Conservation (phyloP, 805 yeast species). For the Suhomyces tanzawaensis region DNA sequence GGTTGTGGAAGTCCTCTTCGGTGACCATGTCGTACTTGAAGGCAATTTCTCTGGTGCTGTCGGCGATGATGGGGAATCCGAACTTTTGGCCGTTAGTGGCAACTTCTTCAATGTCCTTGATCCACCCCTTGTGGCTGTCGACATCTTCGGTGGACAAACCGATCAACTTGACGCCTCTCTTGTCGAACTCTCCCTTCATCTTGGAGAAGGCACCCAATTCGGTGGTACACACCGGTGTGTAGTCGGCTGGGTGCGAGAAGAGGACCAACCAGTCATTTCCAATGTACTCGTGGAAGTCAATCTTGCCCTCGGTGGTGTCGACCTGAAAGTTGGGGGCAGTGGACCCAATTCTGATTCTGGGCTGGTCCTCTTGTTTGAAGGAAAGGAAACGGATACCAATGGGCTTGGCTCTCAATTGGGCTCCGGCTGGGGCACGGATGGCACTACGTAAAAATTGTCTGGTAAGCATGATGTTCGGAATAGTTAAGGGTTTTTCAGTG, state of each 20-base stretch:
- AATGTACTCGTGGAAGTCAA: slow-evolving; percentile 61
- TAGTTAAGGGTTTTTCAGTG: neutral
- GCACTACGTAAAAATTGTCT: slow-evolving; percentile 18
- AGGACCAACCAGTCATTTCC: slow-evolving; percentile 64
- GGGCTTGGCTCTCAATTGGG: slow-evolving; percentile 5
- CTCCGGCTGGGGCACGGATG: slow-evolving; percentile 3
- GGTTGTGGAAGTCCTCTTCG: slow-evolving; percentile 63
- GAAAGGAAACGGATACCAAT: slow-evolving; percentile 20
- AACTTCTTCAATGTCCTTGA: slow-evolving; percentile 68
- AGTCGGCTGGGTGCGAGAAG: slow-evolving; percentile 76
- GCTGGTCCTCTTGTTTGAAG: slow-evolving; percentile 39
- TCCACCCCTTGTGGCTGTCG: slow-evolving; percentile 64
- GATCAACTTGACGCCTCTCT: slow-evolving; percentile 62
- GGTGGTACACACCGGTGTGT: slow-evolving; percentile 78
- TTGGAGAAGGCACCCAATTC: slow-evolving; percentile 76
- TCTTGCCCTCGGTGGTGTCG: slow-evolving; percentile 60
- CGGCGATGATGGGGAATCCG: slow-evolving; percentile 68
- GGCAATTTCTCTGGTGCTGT: slow-evolving; percentile 59
- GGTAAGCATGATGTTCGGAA: slow-evolving; percentile 14
- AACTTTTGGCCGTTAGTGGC: slow-evolving; percentile 52
- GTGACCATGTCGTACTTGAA: slow-evolving; percentile 67
- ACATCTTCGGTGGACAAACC: slow-evolving; percentile 67
- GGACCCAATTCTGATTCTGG: slow-evolving; percentile 54
- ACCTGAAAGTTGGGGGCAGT: slow-evolving; percentile 67
- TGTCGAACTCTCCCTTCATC: slow-evolving; percentile 64